Evolutionary conservation across 2,329 filamentous ascomycete species (phyloP).

Genomic region (Aspergillus sp.): DNA sequence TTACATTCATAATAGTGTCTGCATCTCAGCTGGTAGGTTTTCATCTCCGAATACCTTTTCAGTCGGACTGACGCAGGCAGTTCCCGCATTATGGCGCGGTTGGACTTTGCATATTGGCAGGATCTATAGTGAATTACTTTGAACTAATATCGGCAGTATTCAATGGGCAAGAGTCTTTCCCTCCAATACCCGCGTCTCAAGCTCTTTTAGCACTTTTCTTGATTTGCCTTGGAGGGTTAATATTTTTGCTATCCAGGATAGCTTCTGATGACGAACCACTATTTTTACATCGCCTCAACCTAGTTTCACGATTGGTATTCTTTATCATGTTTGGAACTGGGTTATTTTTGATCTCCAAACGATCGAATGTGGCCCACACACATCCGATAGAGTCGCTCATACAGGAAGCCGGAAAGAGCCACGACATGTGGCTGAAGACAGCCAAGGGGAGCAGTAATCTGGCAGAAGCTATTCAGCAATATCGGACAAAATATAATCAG

Average conservation of each 20-base stretch:
- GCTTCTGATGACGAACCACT: constrained; percentile 31
- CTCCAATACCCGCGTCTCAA: constrained; percentile 27
- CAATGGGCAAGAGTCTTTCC: constrained; percentile 34
- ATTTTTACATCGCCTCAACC: constrained; percentile 26
- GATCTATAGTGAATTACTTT: constrained; percentile 37
- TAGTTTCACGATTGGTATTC: constrained; percentile 38
- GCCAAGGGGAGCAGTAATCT: constrained; percentile 51
- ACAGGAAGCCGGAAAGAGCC: constrained; percentile 48
- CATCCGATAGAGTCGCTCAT: constrained; percentile 60
- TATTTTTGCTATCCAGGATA: constrained; percentile 29
- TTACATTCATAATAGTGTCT: constrained; percentile 34
- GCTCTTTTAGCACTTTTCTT: constrained; percentile 32
- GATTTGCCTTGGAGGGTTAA: constrained; percentile 28
- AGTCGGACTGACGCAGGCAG: constrained; percentile 29
- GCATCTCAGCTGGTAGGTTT: constrained; percentile 42
- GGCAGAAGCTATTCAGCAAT: constrained; percentile 51
- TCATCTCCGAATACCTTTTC: not conserved
- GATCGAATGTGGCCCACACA: constrained; percentile 40
- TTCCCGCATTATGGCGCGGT: constrained; percentile 40
- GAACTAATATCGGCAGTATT: constrained; percentile 31
- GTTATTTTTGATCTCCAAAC: constrained; percentile 41
- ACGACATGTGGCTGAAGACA: constrained; percentile 51
- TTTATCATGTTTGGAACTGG: constrained; percentile 45
- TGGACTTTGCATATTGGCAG: constrained; percentile 39
- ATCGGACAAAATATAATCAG: constrained; percentile 53